Conservation (phyloP, 495 filamentous ascomycete genomes). For the Opeltia flavorubescens region DNA sequence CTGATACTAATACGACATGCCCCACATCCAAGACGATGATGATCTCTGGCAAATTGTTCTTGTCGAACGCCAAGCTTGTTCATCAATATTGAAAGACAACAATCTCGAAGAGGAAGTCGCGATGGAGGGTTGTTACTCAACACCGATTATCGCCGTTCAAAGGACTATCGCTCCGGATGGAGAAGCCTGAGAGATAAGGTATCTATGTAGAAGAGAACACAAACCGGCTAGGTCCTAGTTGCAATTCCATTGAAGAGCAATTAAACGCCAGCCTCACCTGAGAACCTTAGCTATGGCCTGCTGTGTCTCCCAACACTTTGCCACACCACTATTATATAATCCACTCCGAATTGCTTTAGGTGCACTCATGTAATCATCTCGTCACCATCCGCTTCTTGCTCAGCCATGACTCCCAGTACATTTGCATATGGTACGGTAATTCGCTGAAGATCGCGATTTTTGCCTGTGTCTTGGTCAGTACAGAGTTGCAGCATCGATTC, state of each 20-base stretch:
- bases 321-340: no score
- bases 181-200: no score
- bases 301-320: no score
- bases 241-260: no score
- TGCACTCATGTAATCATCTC: conserved; percentile 38
- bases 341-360: background rate
- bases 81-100: background rate
- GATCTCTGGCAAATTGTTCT: background rate
- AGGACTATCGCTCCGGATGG: no score
- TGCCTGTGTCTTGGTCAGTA: conserved; percentile 42
- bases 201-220: no score
- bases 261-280: no score
- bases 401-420: conserved; percentile 47
- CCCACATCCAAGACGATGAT: no score
- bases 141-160: no score
- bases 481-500: conserved; percentile 8
- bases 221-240: no score
- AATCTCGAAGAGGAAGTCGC: background rate
- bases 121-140: background rate
- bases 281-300: no score
- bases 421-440: conserved; percentile 84
- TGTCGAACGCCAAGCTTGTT: background rate
- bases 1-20: no score
- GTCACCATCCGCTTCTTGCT: conserved; percentile 27
- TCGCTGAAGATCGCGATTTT: conserved; percentile 82